Evolutionary conservation across 2,329 filamentous ascomycete genomes (phyloP).

Genomic region (Chrysosporium queenslandicum): DNA sequence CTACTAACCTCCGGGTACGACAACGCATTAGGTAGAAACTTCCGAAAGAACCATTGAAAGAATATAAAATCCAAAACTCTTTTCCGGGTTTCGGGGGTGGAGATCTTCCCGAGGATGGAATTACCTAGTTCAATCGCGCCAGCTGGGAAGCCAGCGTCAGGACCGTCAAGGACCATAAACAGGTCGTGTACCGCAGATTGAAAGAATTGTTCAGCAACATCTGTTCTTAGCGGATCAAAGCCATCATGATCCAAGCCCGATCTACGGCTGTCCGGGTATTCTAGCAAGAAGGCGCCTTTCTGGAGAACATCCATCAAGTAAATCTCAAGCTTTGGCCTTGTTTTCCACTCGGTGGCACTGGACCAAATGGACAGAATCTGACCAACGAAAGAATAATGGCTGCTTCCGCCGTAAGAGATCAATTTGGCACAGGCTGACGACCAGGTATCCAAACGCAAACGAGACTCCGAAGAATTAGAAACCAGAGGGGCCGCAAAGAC

Average conservation of each 20-base stretch:
- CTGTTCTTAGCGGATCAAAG: conserved; percentile 59
- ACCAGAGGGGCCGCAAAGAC: conserved; percentile 80
- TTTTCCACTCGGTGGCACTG: conserved; percentile 77
- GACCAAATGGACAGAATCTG: conserved; percentile 83
- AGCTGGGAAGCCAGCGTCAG: conserved; percentile 77
- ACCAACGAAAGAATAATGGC: conserved; percentile 69
- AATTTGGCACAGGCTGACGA: conserved; percentile 75
- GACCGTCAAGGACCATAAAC: conserved; percentile 77
- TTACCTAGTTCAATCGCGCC: conserved; percentile 75
- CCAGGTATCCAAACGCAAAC: conserved; percentile 74
- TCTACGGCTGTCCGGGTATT: conserved; percentile 67
- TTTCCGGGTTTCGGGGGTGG: conserved; percentile 58
- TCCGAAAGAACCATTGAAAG: conserved; percentile 84
- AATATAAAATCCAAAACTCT: conserved; percentile 74
- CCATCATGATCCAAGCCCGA: conserved; percentile 62
- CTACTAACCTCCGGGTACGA: conserved; percentile 70
- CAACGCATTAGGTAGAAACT: conserved; percentile 72
- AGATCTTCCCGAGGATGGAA: conserved; percentile 67
- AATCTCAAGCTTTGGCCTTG: conserved; percentile 79
- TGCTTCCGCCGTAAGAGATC: conserved; percentile 65
- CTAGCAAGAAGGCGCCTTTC: conserved; percentile 81
- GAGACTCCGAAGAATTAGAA: conserved; percentile 70
- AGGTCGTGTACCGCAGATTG: conserved; percentile 67
- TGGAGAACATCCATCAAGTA: conserved; percentile 92
- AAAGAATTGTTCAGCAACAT: conserved; percentile 81